phyloP scores from a whole-genome alignment of 345 rosid species.

The Bruguiera sexangula region DNA sequence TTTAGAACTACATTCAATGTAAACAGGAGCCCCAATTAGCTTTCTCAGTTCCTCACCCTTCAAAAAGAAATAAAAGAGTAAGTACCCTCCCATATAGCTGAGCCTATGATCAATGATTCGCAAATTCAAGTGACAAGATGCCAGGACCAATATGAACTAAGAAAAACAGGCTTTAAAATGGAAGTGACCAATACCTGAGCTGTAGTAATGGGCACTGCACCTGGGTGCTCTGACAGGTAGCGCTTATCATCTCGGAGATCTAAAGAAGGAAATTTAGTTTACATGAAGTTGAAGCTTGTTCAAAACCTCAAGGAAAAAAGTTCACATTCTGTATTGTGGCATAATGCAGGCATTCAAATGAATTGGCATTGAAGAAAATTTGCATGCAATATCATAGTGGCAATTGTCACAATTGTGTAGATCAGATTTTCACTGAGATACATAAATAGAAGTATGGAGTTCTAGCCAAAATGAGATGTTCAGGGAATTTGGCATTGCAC shows the following conservation, averaged over 20 bases:
- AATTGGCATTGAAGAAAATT: no score
- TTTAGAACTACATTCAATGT: constrained; percentile 82
- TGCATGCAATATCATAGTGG: no score
- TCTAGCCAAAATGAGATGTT: no score
- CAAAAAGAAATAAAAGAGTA: background rate
- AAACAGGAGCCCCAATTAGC: constrained; percentile 69
- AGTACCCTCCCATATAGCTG: background rate
- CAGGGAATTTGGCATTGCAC: no score
- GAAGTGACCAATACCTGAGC: constrained; percentile 52
- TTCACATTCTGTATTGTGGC: background rate
- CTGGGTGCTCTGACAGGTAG: constrained; percentile 65
- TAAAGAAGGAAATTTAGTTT: constrained; percentile 26
- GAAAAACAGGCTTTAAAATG: background rate
- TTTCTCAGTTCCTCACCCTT: constrained; percentile 85
- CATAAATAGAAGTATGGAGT: no score
- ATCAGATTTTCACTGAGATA: no score
- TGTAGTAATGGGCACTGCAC: constrained; percentile 66
- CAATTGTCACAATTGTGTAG: no score
- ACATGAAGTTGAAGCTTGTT: constrained; percentile 1
- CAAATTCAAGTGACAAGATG: background rate
- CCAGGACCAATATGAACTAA: background rate
- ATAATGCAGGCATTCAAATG: background rate
- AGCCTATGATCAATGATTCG: background rate
- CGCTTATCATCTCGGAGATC: constrained; percentile 83
- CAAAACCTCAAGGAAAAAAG: background rate